Evolutionary conservation across 2,329 filamentous ascomycete species (phyloP).

Genomic region (Talaromyces sp.): DNA sequence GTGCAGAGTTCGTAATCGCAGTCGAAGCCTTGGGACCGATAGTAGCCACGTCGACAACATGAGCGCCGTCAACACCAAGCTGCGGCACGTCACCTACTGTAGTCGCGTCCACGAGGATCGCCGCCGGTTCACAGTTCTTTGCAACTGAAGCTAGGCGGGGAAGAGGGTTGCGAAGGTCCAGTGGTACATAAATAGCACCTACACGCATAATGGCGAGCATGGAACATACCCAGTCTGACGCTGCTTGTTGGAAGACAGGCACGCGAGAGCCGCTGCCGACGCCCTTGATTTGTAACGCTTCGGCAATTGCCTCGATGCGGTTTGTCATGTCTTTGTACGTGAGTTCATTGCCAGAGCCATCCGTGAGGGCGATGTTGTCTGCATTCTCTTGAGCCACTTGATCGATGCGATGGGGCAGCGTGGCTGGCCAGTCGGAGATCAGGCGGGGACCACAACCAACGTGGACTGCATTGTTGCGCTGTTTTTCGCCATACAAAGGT

Average conservation of each 20-base stretch:
- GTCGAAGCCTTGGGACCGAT: neutral
- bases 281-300: slow-evolving; percentile 23
- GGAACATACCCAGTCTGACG: slow-evolving; percentile 31
- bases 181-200: slow-evolving; percentile 35
- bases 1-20: neutral
- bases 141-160: slow-evolving; percentile 32
- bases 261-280: slow-evolving; percentile 28
- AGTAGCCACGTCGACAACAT: neutral
- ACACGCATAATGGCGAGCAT: slow-evolving; percentile 37
- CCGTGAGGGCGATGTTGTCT: slow-evolving; percentile 28
- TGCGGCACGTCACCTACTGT: neutral
- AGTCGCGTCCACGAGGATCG: slow-evolving; percentile 25
- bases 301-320: slow-evolving; percentile 36
- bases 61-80: neutral
- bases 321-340: slow-evolving; percentile 38
- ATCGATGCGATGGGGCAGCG: slow-evolving; percentile 36
- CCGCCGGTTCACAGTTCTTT: slow-evolving; percentile 26
- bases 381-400: slow-evolving; percentile 27
- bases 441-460: slow-evolving; percentile 18
- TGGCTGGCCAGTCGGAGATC: slow-evolving; percentile 32
- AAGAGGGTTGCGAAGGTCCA: slow-evolving; percentile 37
- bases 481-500: slow-evolving; percentile 19
- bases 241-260: slow-evolving; percentile 41
- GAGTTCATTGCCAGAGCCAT: slow-evolving; percentile 25
- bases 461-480: slow-evolving; percentile 20